These are phyloP conservation scores for Plasmodium gaboni DNA, from an alignment of 169 alveolate species.

Conservation along the genomic window DNA sequence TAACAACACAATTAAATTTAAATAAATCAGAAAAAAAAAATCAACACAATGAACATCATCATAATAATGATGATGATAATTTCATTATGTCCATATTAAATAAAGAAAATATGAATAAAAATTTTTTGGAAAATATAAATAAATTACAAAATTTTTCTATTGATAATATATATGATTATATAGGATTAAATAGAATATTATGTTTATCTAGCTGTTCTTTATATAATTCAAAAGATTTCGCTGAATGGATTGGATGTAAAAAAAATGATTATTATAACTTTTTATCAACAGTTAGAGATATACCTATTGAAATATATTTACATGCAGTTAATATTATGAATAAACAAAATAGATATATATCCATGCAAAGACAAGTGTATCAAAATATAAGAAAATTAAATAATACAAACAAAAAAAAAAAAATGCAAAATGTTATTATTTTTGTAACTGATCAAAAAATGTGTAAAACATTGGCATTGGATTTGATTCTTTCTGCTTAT, in stretches of 20 bases:
- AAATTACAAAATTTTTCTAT: slow-evolving; percentile 15
- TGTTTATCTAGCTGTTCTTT: slow-evolving; percentile 70
- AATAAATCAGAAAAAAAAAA: slow-evolving; percentile 38
- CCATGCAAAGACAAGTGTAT: slow-evolving; percentile 77
- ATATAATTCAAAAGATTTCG: slow-evolving; percentile 88
- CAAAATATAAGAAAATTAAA: slow-evolving; percentile 70
- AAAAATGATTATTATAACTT: slow-evolving; percentile 84
- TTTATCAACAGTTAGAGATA: slow-evolving; percentile 88
- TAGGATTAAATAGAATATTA: slow-evolving; percentile 61
- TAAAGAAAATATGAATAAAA: background rate
- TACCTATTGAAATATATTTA: slow-evolving; percentile 84
- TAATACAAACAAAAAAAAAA: slow-evolving; percentile 5
- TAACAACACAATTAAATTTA: slow-evolving; percentile 89
- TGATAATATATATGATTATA: slow-evolving; percentile 12
- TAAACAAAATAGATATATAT: slow-evolving; percentile 61
- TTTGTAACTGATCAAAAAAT: slow-evolving; percentile 96
- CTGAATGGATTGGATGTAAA: slow-evolving; percentile 92
- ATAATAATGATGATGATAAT: background rate
- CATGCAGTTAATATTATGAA: slow-evolving; percentile 76
- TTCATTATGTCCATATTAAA: background rate
- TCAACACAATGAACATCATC: slow-evolving; percentile 6
- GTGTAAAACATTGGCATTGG: slow-evolving; percentile 95
- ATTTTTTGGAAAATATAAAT: background rate
- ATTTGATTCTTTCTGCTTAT: slow-evolving; percentile 88
- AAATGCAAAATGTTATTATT: slow-evolving; percentile 88